These are phyloP conservation scores for Leptographium flavum DNA, from an alignment of 2,329 filamentous ascomycete genomes.

Conservation along the genomic window DNA sequence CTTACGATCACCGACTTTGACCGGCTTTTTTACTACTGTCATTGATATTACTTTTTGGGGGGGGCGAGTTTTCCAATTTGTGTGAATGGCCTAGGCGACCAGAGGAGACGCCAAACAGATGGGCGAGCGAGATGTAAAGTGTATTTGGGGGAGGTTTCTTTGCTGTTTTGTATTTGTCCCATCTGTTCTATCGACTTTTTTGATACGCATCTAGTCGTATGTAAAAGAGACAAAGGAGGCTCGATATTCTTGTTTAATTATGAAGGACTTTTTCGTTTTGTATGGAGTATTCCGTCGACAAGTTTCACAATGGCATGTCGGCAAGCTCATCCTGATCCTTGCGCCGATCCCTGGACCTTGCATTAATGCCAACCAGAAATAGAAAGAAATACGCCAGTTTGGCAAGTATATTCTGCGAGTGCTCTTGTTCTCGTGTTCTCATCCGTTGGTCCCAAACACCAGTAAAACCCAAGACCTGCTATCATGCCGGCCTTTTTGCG, in stretches of 20 bases:
- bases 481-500: background rate
- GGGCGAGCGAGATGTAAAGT: background rate
- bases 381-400: too few species aligned
- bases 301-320: too few species aligned
- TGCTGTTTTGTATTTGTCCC: background rate
- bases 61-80: too few species aligned
- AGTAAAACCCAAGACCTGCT: too few species aligned
- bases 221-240: slow-evolving; percentile 8
- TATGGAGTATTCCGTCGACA: too few species aligned
- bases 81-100: too few species aligned
- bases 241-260: slow-evolving; percentile 10
- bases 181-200: slow-evolving; percentile 1
- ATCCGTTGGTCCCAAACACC: background rate
- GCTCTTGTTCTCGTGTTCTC: background rate
- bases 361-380: too few species aligned
- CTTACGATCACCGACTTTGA: slow-evolving; percentile 1
- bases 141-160: slow-evolving; percentile 3
- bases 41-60: background rate
- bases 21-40: slow-evolving; percentile 1
- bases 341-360: too few species aligned
- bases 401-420: too few species aligned
- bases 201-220: background rate
- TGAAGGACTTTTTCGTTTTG: slow-evolving; percentile 1
- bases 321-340: too few species aligned
- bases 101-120: too few species aligned